Evolutionary conservation across 495 filamentous ascomycete genomes (phyloP), one percentile per base, ranked within the genome.

Genomic region (Neurospora sp.): DNA sequence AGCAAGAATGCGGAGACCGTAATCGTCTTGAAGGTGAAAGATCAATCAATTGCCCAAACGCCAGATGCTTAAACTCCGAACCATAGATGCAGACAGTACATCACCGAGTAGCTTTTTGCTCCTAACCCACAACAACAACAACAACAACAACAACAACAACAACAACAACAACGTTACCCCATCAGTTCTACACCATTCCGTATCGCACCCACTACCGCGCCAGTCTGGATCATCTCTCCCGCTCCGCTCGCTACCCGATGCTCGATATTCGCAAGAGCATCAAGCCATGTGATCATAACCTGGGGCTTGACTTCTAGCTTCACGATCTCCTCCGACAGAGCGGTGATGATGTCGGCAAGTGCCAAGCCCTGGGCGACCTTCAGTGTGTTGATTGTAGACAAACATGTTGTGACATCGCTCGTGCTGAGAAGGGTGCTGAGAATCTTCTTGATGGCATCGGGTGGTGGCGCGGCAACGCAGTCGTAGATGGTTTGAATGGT

Each of bases 381-480:
- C 38, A 99, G 85, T 8, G 90, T 88, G 78, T 96, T 94, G 76
- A 99, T 88, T 0, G 93, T 95, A 31, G 89, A 88, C 48, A 99
- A 85, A 76, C 94, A 97, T 3, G 91, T 91, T 0, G 91, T 97
- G 20, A 98, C 91, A 77, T 98, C 94, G 68, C 89, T 88, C 4
- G 90, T 97, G 20, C 85, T 89, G 6, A 98, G 88, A 38, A 99
- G 87, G 4, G 94, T 97, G 73, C 89, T 85, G 70, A 92, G 85
- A 74, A 99, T 99, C 74, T 91, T 86, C 76, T 88, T 85, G 76
- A 98, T 97, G 78, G 97, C 96, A 2, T 88, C 87, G 0, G 96
- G 96, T 77, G 96, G 95, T 10, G 96, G 96, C 0, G 96, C 94
- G 39, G 96, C 96, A 79, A 99, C 96, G 81, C 96, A 99, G 82